Percentiles rank a stretch among this genome's conserved stretches.
Evolutionary conservation across 2,329 filamentous ascomycete genomes (phyloP).

Genomic region (Calonectria multiphialidica): DNA sequence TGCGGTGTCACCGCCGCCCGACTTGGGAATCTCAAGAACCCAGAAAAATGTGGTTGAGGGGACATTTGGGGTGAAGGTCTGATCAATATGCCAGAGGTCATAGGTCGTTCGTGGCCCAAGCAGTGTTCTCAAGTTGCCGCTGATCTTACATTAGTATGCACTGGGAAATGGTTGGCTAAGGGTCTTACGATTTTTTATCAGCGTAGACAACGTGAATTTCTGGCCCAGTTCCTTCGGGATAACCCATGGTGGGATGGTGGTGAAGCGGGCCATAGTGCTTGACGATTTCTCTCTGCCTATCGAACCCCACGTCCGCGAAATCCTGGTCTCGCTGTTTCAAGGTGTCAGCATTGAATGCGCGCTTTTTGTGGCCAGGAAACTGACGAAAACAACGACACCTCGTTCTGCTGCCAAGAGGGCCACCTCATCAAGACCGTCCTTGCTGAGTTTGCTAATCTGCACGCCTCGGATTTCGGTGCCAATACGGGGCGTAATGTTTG

Average conservation of each 20-base stretch:
- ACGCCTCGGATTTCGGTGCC: slow-evolving; percentile 45
- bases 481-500: slow-evolving; percentile 45
- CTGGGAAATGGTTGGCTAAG: neutral
- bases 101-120: slow-evolving; percentile 43
- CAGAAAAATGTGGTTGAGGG: slow-evolving; percentile 50
- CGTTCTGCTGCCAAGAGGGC: slow-evolving; percentile 47
- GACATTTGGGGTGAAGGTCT: slow-evolving; percentile 48
- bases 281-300: slow-evolving; percentile 44
- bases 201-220: slow-evolving; percentile 50
- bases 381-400: slow-evolving; percentile 48
- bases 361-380: neutral
- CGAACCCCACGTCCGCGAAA: slow-evolving; percentile 48
- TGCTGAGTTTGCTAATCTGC: slow-evolving; percentile 42
- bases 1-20: slow-evolving; percentile 45
- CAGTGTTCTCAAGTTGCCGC: slow-evolving; percentile 44
- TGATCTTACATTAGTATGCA: neutral
- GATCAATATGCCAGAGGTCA: slow-evolving; percentile 49
- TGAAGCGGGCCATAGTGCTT: slow-evolving; percentile 48
- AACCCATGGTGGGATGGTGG: slow-evolving; percentile 47
- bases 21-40: slow-evolving; percentile 45
- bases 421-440: slow-evolving; percentile 44
- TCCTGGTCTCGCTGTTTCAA: slow-evolving; percentile 44
- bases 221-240: slow-evolving; percentile 45
- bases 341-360: neutral
- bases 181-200: slow-evolving; percentile 44